These are phyloP conservation scores for Dimargaris xerosporica DNA, from an alignment of 192 early-diverging fungal species.

Conservation along the genomic window DNA sequence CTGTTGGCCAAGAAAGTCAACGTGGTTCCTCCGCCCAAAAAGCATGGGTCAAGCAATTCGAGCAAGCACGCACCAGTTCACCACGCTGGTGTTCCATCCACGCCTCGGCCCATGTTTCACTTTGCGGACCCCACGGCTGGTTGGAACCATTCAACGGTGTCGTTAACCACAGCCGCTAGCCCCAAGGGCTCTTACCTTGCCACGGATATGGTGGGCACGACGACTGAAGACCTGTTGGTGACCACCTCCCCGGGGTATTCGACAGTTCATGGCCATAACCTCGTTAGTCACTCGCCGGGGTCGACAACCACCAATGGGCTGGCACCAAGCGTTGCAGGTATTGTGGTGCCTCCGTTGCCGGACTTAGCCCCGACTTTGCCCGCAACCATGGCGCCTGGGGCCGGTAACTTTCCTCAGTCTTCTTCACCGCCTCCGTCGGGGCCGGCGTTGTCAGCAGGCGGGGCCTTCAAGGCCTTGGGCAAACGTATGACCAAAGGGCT, in stretches of 20 bases:
- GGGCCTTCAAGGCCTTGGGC: slow-evolving; percentile 1
- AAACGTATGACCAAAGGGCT: slow-evolving; percentile 4
- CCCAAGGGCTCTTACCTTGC: not conserved
- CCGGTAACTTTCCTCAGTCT: not conserved
- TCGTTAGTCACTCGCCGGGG: too few species aligned
- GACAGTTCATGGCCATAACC: not conserved
- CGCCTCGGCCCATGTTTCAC: slow-evolving; percentile 1
- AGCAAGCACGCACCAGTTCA: not conserved
- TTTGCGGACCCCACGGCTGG: not conserved
- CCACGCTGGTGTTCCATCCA: not conserved
- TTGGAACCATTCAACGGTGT: not conserved
- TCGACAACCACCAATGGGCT: too few species aligned
- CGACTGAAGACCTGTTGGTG: not conserved
- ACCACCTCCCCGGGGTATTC: not conserved
- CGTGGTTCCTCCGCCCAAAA: not conserved
- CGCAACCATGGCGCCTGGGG: not conserved
- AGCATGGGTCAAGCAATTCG: not conserved
- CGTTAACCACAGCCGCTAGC: not conserved
- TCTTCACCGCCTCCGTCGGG: not conserved
- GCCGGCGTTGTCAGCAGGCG: not conserved
- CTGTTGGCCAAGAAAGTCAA: not conserved
- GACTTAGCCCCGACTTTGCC: not conserved
- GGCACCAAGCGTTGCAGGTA: too few species aligned
- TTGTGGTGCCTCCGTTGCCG: not conserved
- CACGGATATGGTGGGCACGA: not conserved